Base-by-base conservation (phyloP, 1,284 basidiomycete genomes). In the Ganoderma multipileum region DNA sequence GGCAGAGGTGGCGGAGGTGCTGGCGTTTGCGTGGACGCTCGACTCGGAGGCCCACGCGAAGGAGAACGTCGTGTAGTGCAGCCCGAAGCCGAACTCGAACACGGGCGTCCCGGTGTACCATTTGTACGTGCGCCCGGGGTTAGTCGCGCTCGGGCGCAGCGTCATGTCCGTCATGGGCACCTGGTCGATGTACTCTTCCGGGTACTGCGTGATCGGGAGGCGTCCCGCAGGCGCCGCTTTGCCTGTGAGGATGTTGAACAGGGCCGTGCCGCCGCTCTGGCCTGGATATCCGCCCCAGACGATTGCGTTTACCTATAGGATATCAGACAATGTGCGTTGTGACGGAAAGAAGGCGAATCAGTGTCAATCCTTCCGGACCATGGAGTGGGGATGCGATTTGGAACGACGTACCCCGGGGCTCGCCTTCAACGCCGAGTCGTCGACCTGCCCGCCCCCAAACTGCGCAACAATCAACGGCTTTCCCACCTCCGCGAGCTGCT, bases 111-210 rank as follows among this genome's bases (percentile, higher is more conserved):
- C 85, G 26, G 80, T 81, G 79, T 84, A 88, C 87, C 87, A 54
- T 71, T 84, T 86, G 78, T 89, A 89, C 16, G 87, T 88, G 50
- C 87, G 82, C 8, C 87, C 87, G 0, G 87, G 86, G 69, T 82
- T 85, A 57, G 80, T 80, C 54, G 76, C 72, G 70, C 80, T 83
- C 12, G 87, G 85, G 41, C 85, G 86, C 38, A 88, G 78, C 12
- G 76, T 79, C 87, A 89, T 88, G 78, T 88, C 84, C 7, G 87
- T 88, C 86, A 88, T 87, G 1, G 81, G 80, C 28, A 88, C 80
- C 71, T 84, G 79, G 66, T 82, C 76, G 18, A 83, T 80, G 74
- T 85, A 88, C 69, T 74, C 78, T n/a, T 83, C 82, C 9, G 86
- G 85, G 73, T 88, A 88, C 71, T 88, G 87, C 0, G 87, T 88